phyloP scores from a whole-genome alignment of 2,329 filamentous ascomycete genomes.

The Pseudogymnoascus sp. region DNA sequence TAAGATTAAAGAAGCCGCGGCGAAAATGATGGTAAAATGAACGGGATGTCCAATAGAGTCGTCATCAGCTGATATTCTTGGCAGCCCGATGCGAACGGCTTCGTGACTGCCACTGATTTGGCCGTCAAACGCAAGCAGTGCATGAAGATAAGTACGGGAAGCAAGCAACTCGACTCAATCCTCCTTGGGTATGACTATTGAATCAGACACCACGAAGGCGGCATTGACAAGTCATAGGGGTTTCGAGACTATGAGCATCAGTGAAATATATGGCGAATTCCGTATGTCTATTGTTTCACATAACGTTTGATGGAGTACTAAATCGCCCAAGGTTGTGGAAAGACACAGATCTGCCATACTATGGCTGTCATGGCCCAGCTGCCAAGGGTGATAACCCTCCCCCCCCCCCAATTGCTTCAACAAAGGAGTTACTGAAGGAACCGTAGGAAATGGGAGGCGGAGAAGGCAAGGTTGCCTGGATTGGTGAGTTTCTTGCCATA shows the following conservation, averaged over 20 bases:
- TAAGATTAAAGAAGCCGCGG: constrained; percentile 59
- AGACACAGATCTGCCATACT: constrained; percentile 61
- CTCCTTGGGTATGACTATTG: constrained; percentile 44
- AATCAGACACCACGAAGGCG: neutral
- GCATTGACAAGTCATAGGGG: constrained; percentile 36
- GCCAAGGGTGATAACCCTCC: constrained; percentile 32
- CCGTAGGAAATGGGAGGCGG: constrained; percentile 51
- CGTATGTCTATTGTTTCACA: constrained; percentile 26
- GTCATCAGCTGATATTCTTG: neutral
- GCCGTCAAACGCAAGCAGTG: constrained; percentile 54
- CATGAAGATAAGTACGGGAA: constrained; percentile 59
- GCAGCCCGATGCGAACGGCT: constrained; percentile 49
- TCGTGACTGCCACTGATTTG: constrained; percentile 58
- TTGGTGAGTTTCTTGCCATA: constrained; percentile 35
- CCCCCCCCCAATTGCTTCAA: neutral
- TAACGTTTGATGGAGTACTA: neutral
- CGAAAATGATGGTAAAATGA: constrained; percentile 28
- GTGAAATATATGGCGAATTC: constrained; percentile 53
- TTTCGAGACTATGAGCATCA: constrained; percentile 63
- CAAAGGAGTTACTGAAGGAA: constrained; percentile 2
- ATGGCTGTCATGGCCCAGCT: constrained; percentile 55
- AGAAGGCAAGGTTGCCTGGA: constrained; percentile 61
- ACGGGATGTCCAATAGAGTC: neutral
- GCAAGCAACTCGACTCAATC: constrained; percentile 57
- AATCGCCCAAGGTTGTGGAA: constrained; percentile 44